Percentiles rank a stretch among this genome's conserved stretches.
These are phyloP conservation scores for Fusarium nygamai DNA, from an alignment of 2,329 filamentous ascomycete genomes.

Conservation along the genomic window DNA sequence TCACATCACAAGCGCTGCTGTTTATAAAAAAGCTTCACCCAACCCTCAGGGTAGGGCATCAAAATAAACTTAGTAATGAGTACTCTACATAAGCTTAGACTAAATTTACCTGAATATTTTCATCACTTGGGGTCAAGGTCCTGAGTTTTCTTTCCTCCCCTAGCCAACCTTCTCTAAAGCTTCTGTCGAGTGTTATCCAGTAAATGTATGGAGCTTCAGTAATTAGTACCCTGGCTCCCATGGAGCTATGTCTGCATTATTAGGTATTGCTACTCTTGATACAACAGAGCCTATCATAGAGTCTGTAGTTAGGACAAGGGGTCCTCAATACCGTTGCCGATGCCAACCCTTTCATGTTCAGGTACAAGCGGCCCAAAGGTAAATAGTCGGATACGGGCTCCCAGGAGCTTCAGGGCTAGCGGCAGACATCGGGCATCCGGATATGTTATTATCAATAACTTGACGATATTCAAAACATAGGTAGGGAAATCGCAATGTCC, in stretches of 20 bases:
- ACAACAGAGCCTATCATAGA: conserved; percentile 37
- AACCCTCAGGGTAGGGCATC: too few species aligned
- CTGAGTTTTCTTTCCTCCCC: too few species aligned
- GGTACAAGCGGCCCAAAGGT: conserved; percentile 16
- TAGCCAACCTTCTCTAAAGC: background rate
- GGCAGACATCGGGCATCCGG: conserved; percentile 1
- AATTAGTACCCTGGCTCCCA: background rate
- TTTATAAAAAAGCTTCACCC: background rate
- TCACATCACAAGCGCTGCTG: background rate
- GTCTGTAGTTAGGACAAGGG: conserved; percentile 25
- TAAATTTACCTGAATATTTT: too few species aligned
- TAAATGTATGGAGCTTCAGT: background rate
- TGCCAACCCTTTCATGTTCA: conserved; percentile 30
- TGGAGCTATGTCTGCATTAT: conserved; percentile 17
- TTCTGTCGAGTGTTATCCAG: background rate
- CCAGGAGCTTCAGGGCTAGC: background rate
- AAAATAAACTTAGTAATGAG: too few species aligned
- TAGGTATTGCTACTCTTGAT: background rate
- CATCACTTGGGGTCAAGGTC: too few species aligned
- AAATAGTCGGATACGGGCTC: background rate
- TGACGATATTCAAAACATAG: background rate
- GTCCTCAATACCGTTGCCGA: conserved; percentile 5
- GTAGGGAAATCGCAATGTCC: background rate
- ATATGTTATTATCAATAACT: background rate
- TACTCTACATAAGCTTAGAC: too few species aligned